Base-by-base conservation (phyloP, 2,329 filamentous ascomycete species). In the Colletotrichum lentis region DNA sequence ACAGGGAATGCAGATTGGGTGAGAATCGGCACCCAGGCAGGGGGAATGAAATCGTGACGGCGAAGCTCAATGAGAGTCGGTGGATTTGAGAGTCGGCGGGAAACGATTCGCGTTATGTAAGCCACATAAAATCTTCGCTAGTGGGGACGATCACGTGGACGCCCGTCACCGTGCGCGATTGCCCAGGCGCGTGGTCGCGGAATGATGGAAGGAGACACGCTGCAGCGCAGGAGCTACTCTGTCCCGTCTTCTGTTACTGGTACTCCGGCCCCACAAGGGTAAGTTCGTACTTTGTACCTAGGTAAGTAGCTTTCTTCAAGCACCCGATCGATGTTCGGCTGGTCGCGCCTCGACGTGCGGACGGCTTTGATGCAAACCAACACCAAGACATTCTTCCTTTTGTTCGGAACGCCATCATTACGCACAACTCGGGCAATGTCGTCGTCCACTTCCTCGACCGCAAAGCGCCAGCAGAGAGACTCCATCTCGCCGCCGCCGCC, bases 401-500 rank as follows among this genome's bases (percentile, higher is more conserved):
- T 37, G 8, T 20, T 46, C 2, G 35, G n/a, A 8, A 3, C 3
- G 8, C 37, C 43, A 35, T 1, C 41, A 1, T 43, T 47, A 7
- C 20, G 46, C 6, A 39, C 37, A 2, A 35, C 7, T 3, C 11
- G 16, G 8, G 44, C 24, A 27, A 71, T 71, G 69, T 67, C 69
- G 6, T 54, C 57, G 1, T 67, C 67, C 0, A 62, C 14, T 7
- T 56, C 62, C 3, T 53, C 66, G 7, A 50, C 61, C n/a, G n/a
- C 47, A 54, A 81, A 82, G 70, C 77, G 80, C 50, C 80, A 79
- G 67, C 74, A 76, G 24, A 60, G 73, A 59, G 81, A 82, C 46
- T 78, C 82, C 22, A 80, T 87, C 64, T 87, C 85, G 46, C 86
- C 86, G 14, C 86, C 86, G 12, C 82, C 81, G 0, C 86, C 86